Base-by-base conservation (phyloP, 2,329 filamentous ascomycete species). In the Rhexocercosporidium sp. region DNA sequence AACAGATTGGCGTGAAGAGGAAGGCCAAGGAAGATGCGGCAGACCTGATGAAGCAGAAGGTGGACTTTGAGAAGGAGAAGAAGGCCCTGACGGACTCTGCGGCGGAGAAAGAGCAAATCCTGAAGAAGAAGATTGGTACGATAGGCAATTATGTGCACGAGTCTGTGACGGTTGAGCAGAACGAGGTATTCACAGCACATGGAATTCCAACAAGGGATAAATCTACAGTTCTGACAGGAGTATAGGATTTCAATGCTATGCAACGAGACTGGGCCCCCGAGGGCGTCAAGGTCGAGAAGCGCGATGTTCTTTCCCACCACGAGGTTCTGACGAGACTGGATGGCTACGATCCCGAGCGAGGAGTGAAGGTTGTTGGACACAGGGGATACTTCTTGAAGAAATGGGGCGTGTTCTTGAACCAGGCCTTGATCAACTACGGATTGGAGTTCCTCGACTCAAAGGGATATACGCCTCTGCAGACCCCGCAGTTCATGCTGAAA, bases 111-210 rank as follows among this genome's bases (percentile, higher is more conserved):
- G 90, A 96, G 69, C 82, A 84, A 60, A 82, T 87, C 51, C 84
- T 97, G 69, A 89, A 92, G 77, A 85, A 84, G 75, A 96, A 97
- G 82, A 88, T 94, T 75, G 92, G 91, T 80, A 90, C 88, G 1
- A 92, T 99, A 73, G 96, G 93, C 72, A 97, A 97, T 81, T 89
- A 94, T 79, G 96, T 99, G 63, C 94, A 98, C 82, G 89, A 93
- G 29, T 92, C 91, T 18, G 94, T 97, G 9, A 92, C 92, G 12
- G 82, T 96, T 71, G 93, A 90, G 81, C 86, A 94, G 77, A 93
- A 92, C 77, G 94, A 97, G 84, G 87, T 89, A 79, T 66, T 49
- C 54, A 7, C 34, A 2, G 18, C 39, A 18, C n/a, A 56, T n/a
- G 57, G 4, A 25, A 46, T 44, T 39, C 29, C 51, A 20, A 16